Conservation (phyloP, 1,284 basidiomycete genomes). For the Xanthoconium separans region DNA sequence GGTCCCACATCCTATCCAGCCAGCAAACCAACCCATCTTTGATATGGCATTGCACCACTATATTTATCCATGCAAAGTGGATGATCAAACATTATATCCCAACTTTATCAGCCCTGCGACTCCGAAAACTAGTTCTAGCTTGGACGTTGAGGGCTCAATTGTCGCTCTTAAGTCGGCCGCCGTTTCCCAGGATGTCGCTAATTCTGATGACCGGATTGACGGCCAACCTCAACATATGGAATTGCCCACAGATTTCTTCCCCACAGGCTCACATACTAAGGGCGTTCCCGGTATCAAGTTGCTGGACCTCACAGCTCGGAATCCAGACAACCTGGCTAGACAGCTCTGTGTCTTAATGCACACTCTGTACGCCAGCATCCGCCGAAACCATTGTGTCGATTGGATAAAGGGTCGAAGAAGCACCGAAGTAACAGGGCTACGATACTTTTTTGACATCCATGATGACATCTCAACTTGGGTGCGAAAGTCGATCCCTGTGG, state of each 20-base stretch:
- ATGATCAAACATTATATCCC: conserved; percentile 41
- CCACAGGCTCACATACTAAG: background rate
- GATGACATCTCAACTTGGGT: conserved; percentile 67
- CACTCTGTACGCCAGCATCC: conserved; percentile 56
- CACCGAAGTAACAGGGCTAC: conserved; percentile 43
- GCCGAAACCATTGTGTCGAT: conserved; percentile 58
- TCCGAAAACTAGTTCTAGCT: conserved; percentile 31
- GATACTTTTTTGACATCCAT: conserved; percentile 57
- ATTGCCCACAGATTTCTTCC: conserved; percentile 10
- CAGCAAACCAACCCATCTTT: conserved; percentile 9
- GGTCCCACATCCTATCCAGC: background rate
- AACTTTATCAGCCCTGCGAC: conserved; percentile 43
- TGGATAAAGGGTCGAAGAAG: conserved; percentile 46
- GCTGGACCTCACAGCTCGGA: conserved; percentile 52
- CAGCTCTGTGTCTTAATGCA: conserved; percentile 63
- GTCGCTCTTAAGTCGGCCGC: conserved; percentile 17
- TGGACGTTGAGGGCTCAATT: conserved; percentile 30
- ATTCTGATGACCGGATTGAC: background rate
- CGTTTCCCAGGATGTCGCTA: background rate
- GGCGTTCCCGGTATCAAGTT: background rate
- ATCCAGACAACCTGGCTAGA: conserved; percentile 57
- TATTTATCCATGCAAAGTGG: conserved; percentile 35
- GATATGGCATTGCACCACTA: conserved; percentile 18
- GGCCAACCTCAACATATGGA: conserved; percentile 18
- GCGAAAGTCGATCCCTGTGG: conserved; percentile 55